phyloP scores from a whole-genome alignment of 2,329 filamentous ascomycete species.

The Scedosporium apiospermum region DNA sequence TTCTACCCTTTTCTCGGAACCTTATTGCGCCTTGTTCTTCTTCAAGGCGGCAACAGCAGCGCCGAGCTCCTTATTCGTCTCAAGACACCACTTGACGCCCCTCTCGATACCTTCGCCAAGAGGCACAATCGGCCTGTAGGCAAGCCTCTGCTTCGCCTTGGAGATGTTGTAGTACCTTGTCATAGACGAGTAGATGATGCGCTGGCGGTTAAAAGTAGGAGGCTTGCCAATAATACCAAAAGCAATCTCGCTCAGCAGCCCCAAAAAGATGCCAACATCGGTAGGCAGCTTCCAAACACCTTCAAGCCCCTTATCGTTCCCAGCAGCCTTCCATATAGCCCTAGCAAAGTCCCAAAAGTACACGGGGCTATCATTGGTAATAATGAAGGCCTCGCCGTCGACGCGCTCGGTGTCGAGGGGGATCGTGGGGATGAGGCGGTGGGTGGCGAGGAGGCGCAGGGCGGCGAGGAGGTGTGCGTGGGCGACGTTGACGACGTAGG shows the following conservation, averaged over 20 bases:
- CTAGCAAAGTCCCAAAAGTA: constrained; percentile 88
- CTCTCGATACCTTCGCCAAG: constrained; percentile 54
- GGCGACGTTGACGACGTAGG: constrained; percentile 53
- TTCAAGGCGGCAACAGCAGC: constrained; percentile 4
- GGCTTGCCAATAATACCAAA: constrained; percentile 39
- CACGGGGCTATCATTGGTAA: constrained; percentile 81
- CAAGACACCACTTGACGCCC: constrained; percentile 44
- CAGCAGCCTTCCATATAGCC: constrained; percentile 61
- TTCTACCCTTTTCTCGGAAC: no score
- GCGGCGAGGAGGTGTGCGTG: constrained; percentile 79
- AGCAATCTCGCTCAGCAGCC: constrained; percentile 42
- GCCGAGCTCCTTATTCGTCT: constrained; percentile 32
- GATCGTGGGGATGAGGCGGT: constrained; percentile 35
- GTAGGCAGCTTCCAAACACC: constrained; percentile 46
- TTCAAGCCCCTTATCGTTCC: constrained; percentile 39
- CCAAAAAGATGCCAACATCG: constrained; percentile 41
- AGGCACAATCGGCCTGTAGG: constrained; percentile 58
- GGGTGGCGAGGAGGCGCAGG: constrained; percentile 56
- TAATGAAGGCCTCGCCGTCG: constrained; percentile 80
- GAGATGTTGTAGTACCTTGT: constrained; percentile 68
- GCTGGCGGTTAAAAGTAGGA: constrained; percentile 48
- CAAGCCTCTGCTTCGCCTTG: constrained; percentile 63
- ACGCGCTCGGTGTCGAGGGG: constrained; percentile 65
- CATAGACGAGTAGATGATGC: constrained; percentile 61
- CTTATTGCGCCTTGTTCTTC: not conserved